Base-by-base conservation (phyloP, 2,329 filamentous ascomycete species). In the Microdochium bolleyi region DNA sequence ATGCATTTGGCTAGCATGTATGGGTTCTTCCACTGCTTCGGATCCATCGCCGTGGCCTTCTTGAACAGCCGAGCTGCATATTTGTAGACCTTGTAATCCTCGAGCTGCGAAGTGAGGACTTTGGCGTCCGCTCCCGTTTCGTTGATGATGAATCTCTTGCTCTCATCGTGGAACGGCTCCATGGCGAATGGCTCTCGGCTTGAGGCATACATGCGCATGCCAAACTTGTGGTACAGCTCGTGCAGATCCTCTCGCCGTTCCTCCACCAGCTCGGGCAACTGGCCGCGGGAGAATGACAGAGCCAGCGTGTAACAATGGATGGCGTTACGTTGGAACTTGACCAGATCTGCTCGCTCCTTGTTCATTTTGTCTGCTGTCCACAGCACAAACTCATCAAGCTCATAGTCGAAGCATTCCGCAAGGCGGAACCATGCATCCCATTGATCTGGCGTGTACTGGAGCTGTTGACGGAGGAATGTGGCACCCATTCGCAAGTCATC, bases 361-460 rank as follows among this genome's bases (percentile, higher is more conserved):
- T 95, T 95, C 70, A 95, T 85, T 68, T 95, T 95, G 60, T 95
- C 90, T 1, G 90, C 88, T 21, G 86, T 88, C 91, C 91, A 95
- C 4, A 92, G 81, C 4, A 95, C 88, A 7, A 85, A 83, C 67
- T 96, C 91, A 57, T 96, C 91, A 14, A 95, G 74, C 61, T 95
- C 90, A 50, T 89, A 87, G 67, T 96, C 91, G 62, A 90, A 92
- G 49, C 88, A 89, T 66, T 95, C 90, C 0, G 87, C 91, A 24
- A 95, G 78, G 13, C 89, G 82, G 66, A 92, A 94, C 91, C 91
- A 96, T 0, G 88, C 87, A 65, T 95, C 88, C 91, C 91, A 96
- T 53, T 85, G 83, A 41, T 90, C 85, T 2, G 84, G 82, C 1
- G 86, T 89, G 65, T 89, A 90, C 59, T 95, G 89, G 1, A 96